Percentiles rank a stretch among this genome's conserved stretches.
Conservation (phyloP, 495 filamentous ascomycete genomes). For the Neurospora intermedia region DNA sequence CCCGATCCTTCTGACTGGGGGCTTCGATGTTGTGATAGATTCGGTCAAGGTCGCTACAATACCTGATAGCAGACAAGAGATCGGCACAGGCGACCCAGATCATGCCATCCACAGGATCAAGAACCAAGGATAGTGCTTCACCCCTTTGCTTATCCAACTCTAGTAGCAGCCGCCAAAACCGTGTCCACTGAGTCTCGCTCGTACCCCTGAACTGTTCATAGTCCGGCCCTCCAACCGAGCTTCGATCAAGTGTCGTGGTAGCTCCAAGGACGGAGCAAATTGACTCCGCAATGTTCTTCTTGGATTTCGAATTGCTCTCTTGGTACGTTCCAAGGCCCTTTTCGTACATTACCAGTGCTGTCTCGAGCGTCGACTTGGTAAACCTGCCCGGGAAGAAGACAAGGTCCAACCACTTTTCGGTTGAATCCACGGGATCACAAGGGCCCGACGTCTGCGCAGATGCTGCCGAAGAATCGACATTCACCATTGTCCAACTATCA, state of each 20-base stretch:
- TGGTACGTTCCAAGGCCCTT: slow-evolving; percentile 39
- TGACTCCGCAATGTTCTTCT: slow-evolving; percentile 49
- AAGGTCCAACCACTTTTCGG: slow-evolving; percentile 59
- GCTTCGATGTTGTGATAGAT: slow-evolving; percentile 46
- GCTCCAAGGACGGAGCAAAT: slow-evolving; percentile 60
- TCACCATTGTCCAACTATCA: slow-evolving; percentile 62
- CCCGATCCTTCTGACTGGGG: slow-evolving; percentile 22
- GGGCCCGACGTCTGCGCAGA: slow-evolving; percentile 42
- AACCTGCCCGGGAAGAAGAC: slow-evolving; percentile 77
- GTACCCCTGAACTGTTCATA: slow-evolving; percentile 58
- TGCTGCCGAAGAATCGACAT: slow-evolving; percentile 49
- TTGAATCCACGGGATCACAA: slow-evolving; percentile 52
- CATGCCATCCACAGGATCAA: slow-evolving; percentile 57
- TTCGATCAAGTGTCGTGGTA: slow-evolving; percentile 49
- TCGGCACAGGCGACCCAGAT: slow-evolving; percentile 78
- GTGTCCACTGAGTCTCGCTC: slow-evolving; percentile 75
- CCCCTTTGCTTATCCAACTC: slow-evolving; percentile 80
- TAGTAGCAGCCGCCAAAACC: slow-evolving; percentile 72
- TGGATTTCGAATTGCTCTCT: slow-evolving; percentile 27
- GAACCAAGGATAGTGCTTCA: slow-evolving; percentile 64
- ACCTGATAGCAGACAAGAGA: slow-evolving; percentile 62
- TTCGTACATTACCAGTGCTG: slow-evolving; percentile 66
- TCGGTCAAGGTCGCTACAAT: slow-evolving; percentile 67
- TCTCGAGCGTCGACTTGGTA: slow-evolving; percentile 65
- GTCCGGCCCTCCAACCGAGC: slow-evolving; percentile 54